These are phyloP conservation scores for Podaxis mareebaensis DNA, from an alignment of 768 basidiomycete species.

Conservation along the genomic window DNA sequence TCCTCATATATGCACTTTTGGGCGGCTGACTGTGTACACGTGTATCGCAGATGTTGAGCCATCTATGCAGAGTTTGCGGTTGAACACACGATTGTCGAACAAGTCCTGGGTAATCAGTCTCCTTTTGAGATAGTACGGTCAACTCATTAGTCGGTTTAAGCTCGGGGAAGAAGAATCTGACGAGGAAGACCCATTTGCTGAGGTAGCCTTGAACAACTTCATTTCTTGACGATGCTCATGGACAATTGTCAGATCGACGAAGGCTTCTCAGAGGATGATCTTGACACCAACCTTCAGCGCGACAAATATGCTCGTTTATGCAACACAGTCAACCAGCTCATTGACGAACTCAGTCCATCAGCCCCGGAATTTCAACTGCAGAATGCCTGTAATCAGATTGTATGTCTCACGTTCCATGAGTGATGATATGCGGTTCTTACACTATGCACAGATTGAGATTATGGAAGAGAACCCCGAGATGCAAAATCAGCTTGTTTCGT, in stretches of 20 bases:
- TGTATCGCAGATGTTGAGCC: conserved; percentile 50
- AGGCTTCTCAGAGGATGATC: conserved; percentile 87
- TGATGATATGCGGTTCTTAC: conserved; percentile 1
- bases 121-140: neutral
- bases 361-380: conserved; percentile 82
- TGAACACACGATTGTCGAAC: conserved; percentile 85
- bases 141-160: conserved; percentile 33
- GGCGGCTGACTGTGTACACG: neutral
- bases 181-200: conserved; percentile 96
- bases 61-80: conserved; percentile 72
- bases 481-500: conserved; percentile 83
- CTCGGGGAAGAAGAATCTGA: conserved; percentile 81
- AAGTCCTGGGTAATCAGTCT: conserved; percentile 73
- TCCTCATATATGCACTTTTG: no score
- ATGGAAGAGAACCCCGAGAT: conserved; percentile 82
- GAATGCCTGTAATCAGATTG: conserved; percentile 86
- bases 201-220: conserved; percentile 44
- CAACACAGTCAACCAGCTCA: conserved; percentile 76
- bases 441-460: conserved; percentile 60
- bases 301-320: conserved; percentile 92
- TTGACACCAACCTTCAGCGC: conserved; percentile 88
- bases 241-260: conserved; percentile 74
- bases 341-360: conserved; percentile 82
- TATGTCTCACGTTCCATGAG: conserved; percentile 36
- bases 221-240: neutral